Conservation (phyloP, 2,329 filamentous ascomycete genomes). For the Decorospora gaudefroyi region DNA sequence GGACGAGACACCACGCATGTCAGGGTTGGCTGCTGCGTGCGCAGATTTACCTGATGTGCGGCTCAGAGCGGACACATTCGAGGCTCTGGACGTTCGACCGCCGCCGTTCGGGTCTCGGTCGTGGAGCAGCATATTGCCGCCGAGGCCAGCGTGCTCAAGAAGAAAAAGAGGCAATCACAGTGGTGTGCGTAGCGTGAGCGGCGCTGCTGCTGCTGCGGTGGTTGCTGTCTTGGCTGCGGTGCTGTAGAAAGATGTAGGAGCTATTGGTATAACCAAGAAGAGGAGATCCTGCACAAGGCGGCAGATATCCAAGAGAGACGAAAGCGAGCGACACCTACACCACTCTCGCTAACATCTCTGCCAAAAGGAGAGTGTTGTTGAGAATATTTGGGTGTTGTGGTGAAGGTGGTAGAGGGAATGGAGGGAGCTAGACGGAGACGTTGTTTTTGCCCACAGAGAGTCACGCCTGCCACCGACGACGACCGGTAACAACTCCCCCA, state of each 20-base stretch:
- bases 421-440: constrained; percentile 7
- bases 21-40: constrained; percentile 33
- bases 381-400: constrained; percentile 19
- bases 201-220: constrained; percentile 1
- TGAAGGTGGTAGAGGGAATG: constrained; percentile 11
- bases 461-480: constrained; percentile 13
- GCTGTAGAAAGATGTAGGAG: constrained; percentile 22
- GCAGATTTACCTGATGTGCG: constrained; percentile 39
- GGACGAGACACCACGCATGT: constrained; percentile 52
- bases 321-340: constrained; percentile 22
- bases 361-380: constrained; percentile 25
- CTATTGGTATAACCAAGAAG: constrained; percentile 25
- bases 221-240: constrained; percentile 11
- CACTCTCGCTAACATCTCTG: constrained; percentile 16
- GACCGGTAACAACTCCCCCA: constrained; percentile 8
- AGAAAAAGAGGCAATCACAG: neutral
- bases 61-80: constrained; percentile 50
- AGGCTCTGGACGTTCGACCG: constrained; percentile 55
- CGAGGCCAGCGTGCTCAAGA: constrained; percentile 1
- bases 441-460: constrained; percentile 9
- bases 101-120: constrained; percentile 53
- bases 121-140: constrained; percentile 49
- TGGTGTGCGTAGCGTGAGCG: neutral
- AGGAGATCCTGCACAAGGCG: constrained; percentile 23
- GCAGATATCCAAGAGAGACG: constrained; percentile 27